Evolutionary conservation across 148 eudicot genomes (phyloP), one percentile per base, ranked within the genome.

Genomic region (Fagopyrum tataricum): DNA sequence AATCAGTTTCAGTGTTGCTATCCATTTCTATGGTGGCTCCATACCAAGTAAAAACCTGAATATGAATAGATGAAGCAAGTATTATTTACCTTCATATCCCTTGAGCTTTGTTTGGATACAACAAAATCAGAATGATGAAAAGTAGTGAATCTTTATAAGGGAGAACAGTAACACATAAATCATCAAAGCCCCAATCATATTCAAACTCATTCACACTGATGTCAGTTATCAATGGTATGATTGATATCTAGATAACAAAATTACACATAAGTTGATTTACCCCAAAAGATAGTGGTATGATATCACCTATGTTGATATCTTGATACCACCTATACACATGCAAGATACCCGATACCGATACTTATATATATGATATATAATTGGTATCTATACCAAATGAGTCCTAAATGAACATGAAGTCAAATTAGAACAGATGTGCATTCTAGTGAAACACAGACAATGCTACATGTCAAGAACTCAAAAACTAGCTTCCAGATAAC

Each of bases 11-110:
- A 67, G 98, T 79, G 20, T 81, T 78, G 64, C 96, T 91, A 74
- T 94, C 97, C 89, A 94, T 80, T 85, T 94, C 98, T 72, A 94
- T 82, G 71, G 97, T 88, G 43, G 98, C 98, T 73, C 98, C 98
- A 82, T 89, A 84, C 98, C 98, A 94, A 73, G 96, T 89, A 81
- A 91, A 94, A 73, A 94, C 87, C 98, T 94, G 85, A 71, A 43
- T 62, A 71, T 21, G 56, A 64, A 71, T 69, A 24, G 44, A 71
- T 21, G 56, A 64, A 71, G 72, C 26, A 70, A 17, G 49, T 6
- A 14, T 4, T 14, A 3, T 51, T 51, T 6, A 51, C 56, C 56
- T 20, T 51, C n/a, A 17, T 17, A 51, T 51, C 21, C 56, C 56
- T 51, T 51, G 15, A 51, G n/a, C 62, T 17, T 3, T 7, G 6